Base-by-base conservation (phyloP, 2,329 filamentous ascomycete genomes). In the Mycosphaerella sp. region DNA sequence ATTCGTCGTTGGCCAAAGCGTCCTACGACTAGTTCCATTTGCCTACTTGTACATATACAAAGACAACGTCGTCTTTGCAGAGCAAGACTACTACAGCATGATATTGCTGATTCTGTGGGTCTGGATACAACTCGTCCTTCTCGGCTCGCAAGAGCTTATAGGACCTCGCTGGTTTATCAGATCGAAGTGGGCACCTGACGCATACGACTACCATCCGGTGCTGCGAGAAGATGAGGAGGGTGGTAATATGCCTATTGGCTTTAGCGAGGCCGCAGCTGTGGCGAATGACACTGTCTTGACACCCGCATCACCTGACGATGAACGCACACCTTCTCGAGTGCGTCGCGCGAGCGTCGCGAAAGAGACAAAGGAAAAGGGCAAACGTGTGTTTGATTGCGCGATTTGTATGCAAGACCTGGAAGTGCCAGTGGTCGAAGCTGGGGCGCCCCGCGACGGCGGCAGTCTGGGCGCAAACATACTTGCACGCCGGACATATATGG, bases 151-250 rank as follows among this genome's bases (percentile, higher is more conserved):
- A 74, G 87, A 92, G 61, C 77, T 95, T 11, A 75, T 97, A 3
- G 92, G 93, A 0, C 89, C 92, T 1, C 79, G 93, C n/a, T 92
- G 93, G 73, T 89, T 90, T 51, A 74, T 97, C 0, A 85, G 84
- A 2, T 79, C 81, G 43, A 79, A 80, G 48, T 85, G 82, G 82
- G 80, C 78, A 4, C 81, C 81, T 2, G 77, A 79, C 53, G 88
- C 87, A 1, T 98, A 95, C 80, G 92, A 98, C 67, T 98, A 98
- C 69, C 92, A 98, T 69, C 92, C 90, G 0, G 78, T 95, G 2
- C 77, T 98, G 21, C 82, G 89, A 29, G 87, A 90, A 65, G 90
- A 95, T 59, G 86, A 95, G 73, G 83, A 87, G 14, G 89, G 86
- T 17, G 85, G 83, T 1, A 76, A 75, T 1, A 72, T 95, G 58